phyloP scores from a whole-genome alignment of 179 eudicot genomes.

The Silene coronaria region DNA sequence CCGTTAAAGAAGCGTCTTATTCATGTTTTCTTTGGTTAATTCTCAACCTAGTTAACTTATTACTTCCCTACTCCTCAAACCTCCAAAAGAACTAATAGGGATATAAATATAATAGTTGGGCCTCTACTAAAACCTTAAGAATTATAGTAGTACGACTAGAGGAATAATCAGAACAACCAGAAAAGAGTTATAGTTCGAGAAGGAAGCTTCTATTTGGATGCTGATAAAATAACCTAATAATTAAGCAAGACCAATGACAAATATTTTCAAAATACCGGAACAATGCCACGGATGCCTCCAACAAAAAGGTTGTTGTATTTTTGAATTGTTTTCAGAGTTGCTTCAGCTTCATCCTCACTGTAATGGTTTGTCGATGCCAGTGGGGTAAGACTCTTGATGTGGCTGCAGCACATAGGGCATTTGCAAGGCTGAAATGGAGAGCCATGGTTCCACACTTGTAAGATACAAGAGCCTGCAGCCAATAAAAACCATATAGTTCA shows the following conservation, averaged over 20 bases:
- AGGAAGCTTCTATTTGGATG: not conserved
- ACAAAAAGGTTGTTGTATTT: conserved; percentile 47
- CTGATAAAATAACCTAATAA: not conserved
- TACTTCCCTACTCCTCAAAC: not conserved
- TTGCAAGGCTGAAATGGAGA: conserved; percentile 57
- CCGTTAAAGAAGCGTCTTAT: too few relatives aligned
- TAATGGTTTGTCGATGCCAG: conserved; percentile 26
- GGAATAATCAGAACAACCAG: not conserved
- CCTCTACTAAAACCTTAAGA: too few relatives aligned
- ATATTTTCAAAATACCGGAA: conserved; percentile 34
- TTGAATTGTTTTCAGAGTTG: conserved; percentile 32
- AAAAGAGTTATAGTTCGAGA: not conserved
- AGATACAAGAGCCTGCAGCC: conserved; percentile 50
- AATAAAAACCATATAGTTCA: conserved; percentile 1
- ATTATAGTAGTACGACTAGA: not conserved
- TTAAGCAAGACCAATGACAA: not conserved
- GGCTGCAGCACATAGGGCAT: conserved; percentile 58
- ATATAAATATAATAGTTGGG: too few relatives aligned
- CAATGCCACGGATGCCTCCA: conserved; percentile 43
- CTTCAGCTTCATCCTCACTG: conserved; percentile 32
- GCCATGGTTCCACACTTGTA: conserved; percentile 55
- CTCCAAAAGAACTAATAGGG: not conserved
- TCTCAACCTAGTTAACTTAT: not conserved
- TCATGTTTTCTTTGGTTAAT: not conserved
- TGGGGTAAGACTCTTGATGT: conserved; percentile 45